Evolutionary conservation across 306 rosid species (phyloP), one percentile per base, ranked within the genome.

Genomic region (Acacia acuminata): DNA sequence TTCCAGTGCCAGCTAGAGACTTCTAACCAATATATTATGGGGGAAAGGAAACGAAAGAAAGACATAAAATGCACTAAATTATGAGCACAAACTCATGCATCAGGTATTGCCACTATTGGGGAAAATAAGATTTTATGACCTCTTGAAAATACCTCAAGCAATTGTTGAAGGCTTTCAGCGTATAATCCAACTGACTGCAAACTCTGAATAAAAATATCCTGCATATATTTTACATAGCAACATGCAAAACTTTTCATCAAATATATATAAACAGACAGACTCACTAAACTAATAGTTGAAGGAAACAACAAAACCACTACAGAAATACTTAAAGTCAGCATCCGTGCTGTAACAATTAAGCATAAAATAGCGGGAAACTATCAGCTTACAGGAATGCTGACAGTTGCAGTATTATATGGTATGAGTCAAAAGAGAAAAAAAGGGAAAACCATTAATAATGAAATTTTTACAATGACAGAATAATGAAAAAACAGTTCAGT

Each of bases 161-260:
- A 74, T 55, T 88, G 91, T 51, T 85, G 86, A 79, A 88, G 64
- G 82, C 85, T 90, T 88, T 89, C 94, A 48, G 93, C 38, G 74
- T 71, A 81, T 77, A 94, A 85, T 84, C 97, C 97, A 77, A 89
- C 91, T 19, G 94, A 90, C 84, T 81, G 97, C 90, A 94, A 84
- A 88, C 86, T 89, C 82, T 89, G 94, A 61, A 94, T 71, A 82
- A 94, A 94, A 76, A 91, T 77, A 84, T 94, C 98, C 98, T 94
- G 97, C 94, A 91, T 34, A 67, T 53, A 86, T 38, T 50, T 45
- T 47, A 30, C 50, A 77, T 34, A 81, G n/a, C 64, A 85, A 58
- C 82, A 84, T 69, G 68, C 58, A 72, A 38, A 72, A 45, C 15
- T 32, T 47, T 34, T 51, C 10, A 44, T 64, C 47, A 64, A 44